A percentile compares a stretch with the other conserved stretches of the same genome.
Evolutionary conservation across 805 yeast genomes (phyloP).

Genomic region (Candida odintsovae): DNA sequence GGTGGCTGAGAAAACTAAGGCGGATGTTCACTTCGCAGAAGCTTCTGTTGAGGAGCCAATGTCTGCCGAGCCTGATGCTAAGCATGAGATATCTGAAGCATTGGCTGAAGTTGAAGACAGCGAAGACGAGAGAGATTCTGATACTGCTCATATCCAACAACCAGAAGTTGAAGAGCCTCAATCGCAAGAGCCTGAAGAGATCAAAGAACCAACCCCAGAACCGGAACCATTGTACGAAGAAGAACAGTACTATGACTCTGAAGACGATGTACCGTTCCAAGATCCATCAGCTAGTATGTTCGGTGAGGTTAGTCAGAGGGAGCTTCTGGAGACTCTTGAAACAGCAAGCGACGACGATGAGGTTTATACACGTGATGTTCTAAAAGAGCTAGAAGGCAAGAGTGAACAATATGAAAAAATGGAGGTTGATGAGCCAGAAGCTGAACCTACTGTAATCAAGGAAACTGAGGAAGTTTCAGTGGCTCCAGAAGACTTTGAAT

Average conservation of each 20-base stretch:
- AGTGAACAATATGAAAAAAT: neutral
- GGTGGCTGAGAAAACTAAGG: neutral
- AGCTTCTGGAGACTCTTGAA: conserved; percentile 4
- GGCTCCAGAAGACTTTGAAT: neutral
- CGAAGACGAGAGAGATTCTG: neutral
- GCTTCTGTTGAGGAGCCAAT: neutral
- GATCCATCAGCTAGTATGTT: conserved; percentile 22
- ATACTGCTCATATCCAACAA: neutral
- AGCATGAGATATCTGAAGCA: neutral
- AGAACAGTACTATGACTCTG: conserved; percentile 20
- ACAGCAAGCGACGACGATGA: neutral
- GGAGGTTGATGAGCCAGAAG: neutral
- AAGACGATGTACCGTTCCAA: conserved; percentile 17
- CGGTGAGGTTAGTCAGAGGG: conserved; percentile 15
- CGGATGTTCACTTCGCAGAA: neutral
- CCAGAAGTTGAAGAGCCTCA: neutral
- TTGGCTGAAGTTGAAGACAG: neutral
- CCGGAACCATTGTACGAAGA: neutral
- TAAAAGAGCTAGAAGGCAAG: neutral
- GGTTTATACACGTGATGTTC: neutral
- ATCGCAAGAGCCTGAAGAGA: neutral
- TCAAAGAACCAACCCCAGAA: neutral
- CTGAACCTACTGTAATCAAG: neutral
- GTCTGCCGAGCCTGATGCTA: neutral
- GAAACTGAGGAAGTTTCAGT: neutral